Evolutionary conservation across 2,329 filamentous ascomycete genomes (phyloP), one percentile per base, ranked within the genome.

Genomic region (Pezizomycotina sp.): DNA sequence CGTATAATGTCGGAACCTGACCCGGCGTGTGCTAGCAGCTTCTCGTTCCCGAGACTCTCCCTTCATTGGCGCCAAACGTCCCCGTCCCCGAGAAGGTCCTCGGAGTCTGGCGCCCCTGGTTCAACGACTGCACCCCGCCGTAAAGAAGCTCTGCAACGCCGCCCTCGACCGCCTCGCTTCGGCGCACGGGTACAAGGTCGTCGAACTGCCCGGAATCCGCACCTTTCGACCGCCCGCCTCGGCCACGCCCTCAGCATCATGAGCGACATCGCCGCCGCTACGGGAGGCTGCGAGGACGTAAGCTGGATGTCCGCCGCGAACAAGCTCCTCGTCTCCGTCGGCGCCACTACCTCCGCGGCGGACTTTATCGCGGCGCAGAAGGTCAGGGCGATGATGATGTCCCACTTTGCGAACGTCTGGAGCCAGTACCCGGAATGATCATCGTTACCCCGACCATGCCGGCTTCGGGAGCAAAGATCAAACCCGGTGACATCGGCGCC

Each of bases 211-310:
- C 13, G 57, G 24, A 66, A 84, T 33, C 77, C 78, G 0, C 64
- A 71, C 40, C 56, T 78, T n/a, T 58, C n/a, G n/a, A n/a, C 83
- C 54, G 77, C 71, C 13, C 80, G 86, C 55, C 62, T 74, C 30
- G 79, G 80, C 0, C 84, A 92, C 58, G 71, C 73, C 13, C 63
- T 78, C 27, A 77, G 77, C 31, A 89, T 84, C 54, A 68, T 92
- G 43, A 60, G 68, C 15, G 83, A 93, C 54, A 69, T 74, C 47
- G 61, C 69, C 7, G 60, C 63, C 47, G 52, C 56, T 16, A 61
- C 63, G 2, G 61, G 60, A 18, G 53, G 56, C 41, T 56, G 56
- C 19, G 53, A 69, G 40, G 58, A 61, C 10, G 52, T 60, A 1
- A 55, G 64, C 36, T 68, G 68, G 53, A 58, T 75, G 27, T 73